Conservation (phyloP, 345 rosid species). For the Salix dunnii region DNA sequence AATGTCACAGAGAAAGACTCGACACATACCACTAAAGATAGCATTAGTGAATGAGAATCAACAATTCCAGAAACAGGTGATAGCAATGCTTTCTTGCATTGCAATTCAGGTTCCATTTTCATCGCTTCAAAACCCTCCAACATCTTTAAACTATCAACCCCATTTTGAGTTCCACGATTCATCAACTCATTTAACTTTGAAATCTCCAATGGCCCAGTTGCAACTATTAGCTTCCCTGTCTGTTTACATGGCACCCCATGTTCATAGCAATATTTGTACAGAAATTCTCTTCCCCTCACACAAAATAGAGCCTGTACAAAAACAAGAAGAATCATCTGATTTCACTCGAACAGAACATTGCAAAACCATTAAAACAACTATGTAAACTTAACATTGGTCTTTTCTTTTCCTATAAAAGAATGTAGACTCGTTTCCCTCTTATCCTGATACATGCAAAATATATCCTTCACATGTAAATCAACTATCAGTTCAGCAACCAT, state of each 20-base stretch:
- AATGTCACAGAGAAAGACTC: background rate
- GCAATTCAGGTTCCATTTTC: constrained; percentile 75
- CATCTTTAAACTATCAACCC: constrained; percentile 59
- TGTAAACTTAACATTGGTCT: too few species aligned
- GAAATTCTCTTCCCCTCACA: constrained; percentile 69
- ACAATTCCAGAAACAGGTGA: constrained; percentile 79
- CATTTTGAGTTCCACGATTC: constrained; percentile 54
- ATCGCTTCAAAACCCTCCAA: constrained; percentile 71
- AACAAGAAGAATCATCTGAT: too few species aligned
- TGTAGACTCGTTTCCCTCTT: too few species aligned
- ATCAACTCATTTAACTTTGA: constrained; percentile 53
- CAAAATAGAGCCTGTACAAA: constrained; percentile 47
- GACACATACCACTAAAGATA: constrained; percentile 62
- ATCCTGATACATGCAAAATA: too few species aligned
- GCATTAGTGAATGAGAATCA: constrained; percentile 79
- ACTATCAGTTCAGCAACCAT: too few species aligned
- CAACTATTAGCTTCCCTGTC: constrained; percentile 85
- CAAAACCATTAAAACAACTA: too few species aligned
- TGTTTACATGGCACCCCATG: constrained; percentile 49
- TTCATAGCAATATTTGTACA: constrained; percentile 62
- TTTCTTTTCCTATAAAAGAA: too few species aligned
- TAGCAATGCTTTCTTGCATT: constrained; percentile 71
- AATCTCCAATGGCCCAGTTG: constrained; percentile 58
- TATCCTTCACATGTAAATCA: too few species aligned
- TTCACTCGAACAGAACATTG: too few species aligned